Conservation (phyloP, 352 stramenopile species). For the Phytophthora aleatoria region DNA sequence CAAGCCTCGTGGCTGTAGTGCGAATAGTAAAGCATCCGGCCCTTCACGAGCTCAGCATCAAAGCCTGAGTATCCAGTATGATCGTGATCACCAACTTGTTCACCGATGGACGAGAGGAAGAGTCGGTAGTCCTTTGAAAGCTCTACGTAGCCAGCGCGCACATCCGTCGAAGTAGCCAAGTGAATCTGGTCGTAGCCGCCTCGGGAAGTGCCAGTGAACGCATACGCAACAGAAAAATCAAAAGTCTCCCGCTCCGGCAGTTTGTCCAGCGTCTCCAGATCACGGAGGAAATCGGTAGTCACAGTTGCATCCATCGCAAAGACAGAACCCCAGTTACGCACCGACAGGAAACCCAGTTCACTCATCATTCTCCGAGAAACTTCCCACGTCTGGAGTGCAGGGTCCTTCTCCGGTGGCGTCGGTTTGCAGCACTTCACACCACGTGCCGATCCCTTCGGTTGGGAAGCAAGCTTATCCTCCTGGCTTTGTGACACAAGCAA, state of each 20-base stretch:
- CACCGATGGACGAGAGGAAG: constrained; percentile 74
- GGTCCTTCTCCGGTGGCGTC: constrained; percentile 55
- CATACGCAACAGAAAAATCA: constrained; percentile 82
- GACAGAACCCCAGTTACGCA: constrained; percentile 85
- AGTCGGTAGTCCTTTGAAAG: constrained; percentile 73
- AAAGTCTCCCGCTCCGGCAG: constrained; percentile 80
- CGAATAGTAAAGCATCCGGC: constrained; percentile 71
- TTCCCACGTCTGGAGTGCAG: constrained; percentile 68
- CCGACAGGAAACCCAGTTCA: constrained; percentile 80
- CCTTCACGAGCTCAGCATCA: constrained; percentile 40
- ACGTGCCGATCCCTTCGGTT: constrained; percentile 27
- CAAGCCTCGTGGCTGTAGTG: constrained; percentile 81
- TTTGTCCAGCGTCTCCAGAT: constrained; percentile 78
- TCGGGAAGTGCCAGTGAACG: constrained; percentile 63
- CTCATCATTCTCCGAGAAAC: constrained; percentile 85
- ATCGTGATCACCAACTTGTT: constrained; percentile 49
- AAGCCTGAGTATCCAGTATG: constrained; percentile 61
- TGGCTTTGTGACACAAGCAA: constrained; percentile 63
- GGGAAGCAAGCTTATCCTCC: constrained; percentile 48
- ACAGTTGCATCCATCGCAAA: constrained; percentile 73
- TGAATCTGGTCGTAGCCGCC: constrained; percentile 81
- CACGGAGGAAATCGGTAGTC: constrained; percentile 55
- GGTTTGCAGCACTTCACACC: constrained; percentile 42
- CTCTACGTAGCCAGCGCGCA: constrained; percentile 40
- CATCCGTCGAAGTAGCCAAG: constrained; percentile 59